These are phyloP conservation scores for Carex kokanica DNA, from an alignment of 176 grass and related monocot species.

Conservation along the genomic window DNA sequence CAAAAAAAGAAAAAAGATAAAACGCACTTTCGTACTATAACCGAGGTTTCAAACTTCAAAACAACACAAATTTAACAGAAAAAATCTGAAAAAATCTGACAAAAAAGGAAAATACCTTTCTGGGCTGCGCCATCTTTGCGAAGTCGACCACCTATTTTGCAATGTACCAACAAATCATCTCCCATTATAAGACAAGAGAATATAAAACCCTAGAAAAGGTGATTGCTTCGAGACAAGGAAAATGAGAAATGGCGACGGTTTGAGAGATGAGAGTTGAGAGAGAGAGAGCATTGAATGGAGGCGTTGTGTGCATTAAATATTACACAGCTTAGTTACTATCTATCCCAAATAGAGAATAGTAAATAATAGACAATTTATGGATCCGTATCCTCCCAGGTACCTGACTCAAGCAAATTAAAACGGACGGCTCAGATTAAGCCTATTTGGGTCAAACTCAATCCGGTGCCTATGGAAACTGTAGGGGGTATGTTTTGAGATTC, in stretches of 20 bases:
- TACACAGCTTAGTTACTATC: neutral
- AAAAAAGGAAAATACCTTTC: conserved; percentile 19
- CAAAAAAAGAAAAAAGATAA: neutral
- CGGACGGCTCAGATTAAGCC: too few species aligned
- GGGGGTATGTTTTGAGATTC: too few species aligned
- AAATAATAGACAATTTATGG: neutral
- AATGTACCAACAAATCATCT: conserved; percentile 18
- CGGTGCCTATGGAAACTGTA: too few species aligned
- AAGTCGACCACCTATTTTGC: neutral
- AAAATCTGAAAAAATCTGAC: conserved; percentile 3
- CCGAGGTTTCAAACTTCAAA: neutral
- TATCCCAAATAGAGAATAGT: neutral
- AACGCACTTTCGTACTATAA: neutral
- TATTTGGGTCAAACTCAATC: too few species aligned
- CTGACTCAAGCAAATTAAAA: too few species aligned
- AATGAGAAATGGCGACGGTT: conserved; percentile 16
- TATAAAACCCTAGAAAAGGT: neutral
- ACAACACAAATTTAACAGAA: neutral
- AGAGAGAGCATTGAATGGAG: neutral
- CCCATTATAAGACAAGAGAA: neutral
- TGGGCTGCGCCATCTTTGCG: neutral
- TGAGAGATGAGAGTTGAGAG: conserved; percentile 7
- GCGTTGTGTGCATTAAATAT: neutral
- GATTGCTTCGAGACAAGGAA: conserved; percentile 13
- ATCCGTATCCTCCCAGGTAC: too few species aligned